These are phyloP conservation scores for Ophiostoma sp. DNA, from an alignment of 2,329 filamentous ascomycete species.

Conservation along the genomic window DNA sequence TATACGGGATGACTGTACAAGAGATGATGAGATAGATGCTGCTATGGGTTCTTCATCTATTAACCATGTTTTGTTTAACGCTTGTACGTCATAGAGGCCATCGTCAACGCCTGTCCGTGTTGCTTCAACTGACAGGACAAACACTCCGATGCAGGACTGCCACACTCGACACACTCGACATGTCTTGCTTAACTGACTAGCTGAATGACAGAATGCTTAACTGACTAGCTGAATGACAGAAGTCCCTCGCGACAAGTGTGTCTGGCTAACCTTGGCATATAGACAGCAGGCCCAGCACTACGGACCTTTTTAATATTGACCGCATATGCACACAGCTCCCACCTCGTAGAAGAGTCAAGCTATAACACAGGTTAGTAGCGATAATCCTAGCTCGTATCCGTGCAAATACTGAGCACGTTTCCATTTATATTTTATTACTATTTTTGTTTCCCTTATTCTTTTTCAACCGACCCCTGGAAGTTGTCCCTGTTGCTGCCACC, in stretches of 20 bases:
- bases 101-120: no score
- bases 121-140: not conserved
- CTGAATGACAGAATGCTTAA: not conserved
- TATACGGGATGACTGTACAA: not conserved
- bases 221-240: not conserved
- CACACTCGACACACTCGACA: no score
- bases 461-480: not conserved
- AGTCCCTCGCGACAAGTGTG: not conserved
- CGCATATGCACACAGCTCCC: slow-evolving; percentile 1
- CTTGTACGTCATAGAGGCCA: no score
- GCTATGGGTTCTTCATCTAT: not conserved
- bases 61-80: no score
- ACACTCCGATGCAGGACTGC: not conserved
- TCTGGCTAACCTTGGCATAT: not conserved
- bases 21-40: not conserved
- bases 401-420: slow-evolving; percentile 1
- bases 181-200: not conserved
- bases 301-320: not conserved
- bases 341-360: not conserved
- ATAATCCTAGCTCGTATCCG: not conserved
- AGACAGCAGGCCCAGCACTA: not conserved
- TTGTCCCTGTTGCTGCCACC: no score
- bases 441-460: not conserved
- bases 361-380: not conserved
- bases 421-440: not conserved